Percentiles rank a stretch among this genome's conserved stretches.
Evolutionary conservation across 2,329 filamentous ascomycete genomes (phyloP).

Genomic region (Hymenoscyphus salicellus): DNA sequence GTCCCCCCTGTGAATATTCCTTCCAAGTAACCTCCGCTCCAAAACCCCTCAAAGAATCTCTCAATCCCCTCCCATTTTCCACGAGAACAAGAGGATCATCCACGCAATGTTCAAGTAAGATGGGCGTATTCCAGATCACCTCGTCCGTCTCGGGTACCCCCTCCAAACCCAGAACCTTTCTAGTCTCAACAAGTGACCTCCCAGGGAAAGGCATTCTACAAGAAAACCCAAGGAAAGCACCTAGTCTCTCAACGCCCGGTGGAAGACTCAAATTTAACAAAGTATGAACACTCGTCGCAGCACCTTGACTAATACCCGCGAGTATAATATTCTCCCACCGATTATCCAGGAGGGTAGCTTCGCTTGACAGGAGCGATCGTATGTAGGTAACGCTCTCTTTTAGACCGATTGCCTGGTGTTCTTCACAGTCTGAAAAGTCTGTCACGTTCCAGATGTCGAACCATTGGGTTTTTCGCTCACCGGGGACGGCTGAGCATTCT

Average conservation of each 20-base stretch:
- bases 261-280: neutral
- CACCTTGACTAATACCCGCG: neutral
- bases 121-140: neutral
- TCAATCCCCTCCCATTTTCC: neutral
- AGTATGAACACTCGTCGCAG: neutral
- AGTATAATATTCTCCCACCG: neutral
- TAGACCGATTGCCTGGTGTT: slow-evolving; percentile 16
- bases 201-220: slow-evolving; percentile 20
- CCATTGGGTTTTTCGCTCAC: slow-evolving; percentile 14
- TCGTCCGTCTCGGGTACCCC: neutral
- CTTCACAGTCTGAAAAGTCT: slow-evolving; percentile 10
- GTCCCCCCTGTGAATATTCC: slow-evolving; percentile 16
- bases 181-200: slow-evolving; percentile 13
- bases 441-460: slow-evolving; percentile 8
- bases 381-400: slow-evolving; percentile 15
- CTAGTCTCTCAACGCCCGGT: slow-evolving; percentile 33
- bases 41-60: slow-evolving; percentile 9
- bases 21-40: slow-evolving; percentile 17
- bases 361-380: neutral
- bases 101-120: neutral
- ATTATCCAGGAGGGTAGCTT: neutral
- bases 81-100: neutral
- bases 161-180: slow-evolving; percentile 10
- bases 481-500: slow-evolving; percentile 4
- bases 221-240: slow-evolving; percentile 17